Evolutionary conservation across 768 basidiomycete species (phyloP).

Genomic region (Pleurotus platypus): DNA sequence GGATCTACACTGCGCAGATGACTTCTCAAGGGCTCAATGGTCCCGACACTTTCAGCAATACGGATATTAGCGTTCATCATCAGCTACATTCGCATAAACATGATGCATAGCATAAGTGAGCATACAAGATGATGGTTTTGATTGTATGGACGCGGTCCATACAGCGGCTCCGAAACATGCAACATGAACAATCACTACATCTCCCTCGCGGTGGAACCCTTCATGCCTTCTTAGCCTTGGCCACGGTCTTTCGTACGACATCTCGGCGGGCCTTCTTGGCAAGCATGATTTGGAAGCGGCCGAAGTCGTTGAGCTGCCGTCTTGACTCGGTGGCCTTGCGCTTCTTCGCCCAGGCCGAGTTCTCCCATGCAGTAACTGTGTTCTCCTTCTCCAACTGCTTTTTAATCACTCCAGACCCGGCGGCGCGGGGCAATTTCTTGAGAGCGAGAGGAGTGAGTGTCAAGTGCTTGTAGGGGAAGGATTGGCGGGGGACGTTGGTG

Average conservation of each 20-base stretch:
- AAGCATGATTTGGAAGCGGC: slow-evolving; percentile 83
- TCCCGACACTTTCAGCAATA: no score
- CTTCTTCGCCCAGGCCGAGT: slow-evolving; percentile 85
- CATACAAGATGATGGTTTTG: slow-evolving; percentile 7
- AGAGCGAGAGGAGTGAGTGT: slow-evolving; percentile 85
- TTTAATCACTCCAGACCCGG: slow-evolving; percentile 77
- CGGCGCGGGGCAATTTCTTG: slow-evolving; percentile 81
- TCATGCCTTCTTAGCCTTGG: slow-evolving; percentile 51
- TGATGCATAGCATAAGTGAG: slow-evolving; percentile 2
- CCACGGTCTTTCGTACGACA: slow-evolving; percentile 64
- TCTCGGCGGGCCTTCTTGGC: slow-evolving; percentile 88
- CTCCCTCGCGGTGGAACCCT: not conserved
- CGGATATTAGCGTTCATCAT: not conserved
- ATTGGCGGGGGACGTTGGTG: slow-evolving; percentile 88
- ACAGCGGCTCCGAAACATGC: not conserved
- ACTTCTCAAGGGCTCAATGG: no score
- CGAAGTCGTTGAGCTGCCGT: slow-evolving; percentile 84
- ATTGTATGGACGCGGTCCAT: not conserved
- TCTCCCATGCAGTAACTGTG: slow-evolving; percentile 84
- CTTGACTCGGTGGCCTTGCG: slow-evolving; percentile 71
- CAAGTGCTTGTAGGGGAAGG: slow-evolving; percentile 89
- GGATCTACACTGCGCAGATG: no score
- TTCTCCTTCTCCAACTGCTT: slow-evolving; percentile 87
- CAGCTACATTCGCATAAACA: slow-evolving; percentile 3
- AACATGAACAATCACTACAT: not conserved